Evolutionary conservation across 352 stramenopile genomes (phyloP).

Genomic region (Phytophthora megakarya): DNA sequence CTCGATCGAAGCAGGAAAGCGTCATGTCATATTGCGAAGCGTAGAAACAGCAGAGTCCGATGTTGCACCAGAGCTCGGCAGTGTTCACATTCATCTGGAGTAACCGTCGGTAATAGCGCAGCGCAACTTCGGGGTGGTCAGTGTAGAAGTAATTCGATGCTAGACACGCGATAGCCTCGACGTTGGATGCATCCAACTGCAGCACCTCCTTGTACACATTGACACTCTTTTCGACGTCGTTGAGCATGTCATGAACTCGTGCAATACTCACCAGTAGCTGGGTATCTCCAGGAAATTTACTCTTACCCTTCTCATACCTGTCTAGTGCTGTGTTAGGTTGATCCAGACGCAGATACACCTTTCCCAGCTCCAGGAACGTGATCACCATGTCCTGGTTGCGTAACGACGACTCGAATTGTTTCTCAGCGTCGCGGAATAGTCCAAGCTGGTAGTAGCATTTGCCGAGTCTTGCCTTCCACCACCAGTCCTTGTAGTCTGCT

Average conservation of each 20-base stretch:
- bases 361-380: slow-evolving; percentile 92
- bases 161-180: slow-evolving; percentile 92
- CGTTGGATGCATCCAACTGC: slow-evolving; percentile 84
- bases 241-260: slow-evolving; percentile 93
- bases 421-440: slow-evolving; percentile 92
- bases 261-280: slow-evolving; percentile 87
- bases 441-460: slow-evolving; percentile 96
- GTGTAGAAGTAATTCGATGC: slow-evolving; percentile 95
- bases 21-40: slow-evolving; percentile 94
- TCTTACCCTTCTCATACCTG: slow-evolving; percentile 70
- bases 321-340: slow-evolving; percentile 93
- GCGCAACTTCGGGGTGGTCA: slow-evolving; percentile 90
- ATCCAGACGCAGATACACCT: slow-evolving; percentile 95
- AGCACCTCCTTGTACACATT: slow-evolving; percentile 90
- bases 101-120: slow-evolving; percentile 93
- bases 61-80: slow-evolving; percentile 94
- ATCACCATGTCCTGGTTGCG: slow-evolving; percentile 90
- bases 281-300: slow-evolving; percentile 77
- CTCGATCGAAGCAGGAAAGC: slow-evolving; percentile 93
- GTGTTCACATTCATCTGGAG: slow-evolving; percentile 93
- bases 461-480: slow-evolving; percentile 93
- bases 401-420: slow-evolving; percentile 91
- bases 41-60: slow-evolving; percentile 95
- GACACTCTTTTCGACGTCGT: slow-evolving; percentile 79
- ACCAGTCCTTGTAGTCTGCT: slow-evolving; percentile 93